Base-by-base conservation (phyloP, 352 stramenopile species). In the Blastocystis sp. region DNA sequence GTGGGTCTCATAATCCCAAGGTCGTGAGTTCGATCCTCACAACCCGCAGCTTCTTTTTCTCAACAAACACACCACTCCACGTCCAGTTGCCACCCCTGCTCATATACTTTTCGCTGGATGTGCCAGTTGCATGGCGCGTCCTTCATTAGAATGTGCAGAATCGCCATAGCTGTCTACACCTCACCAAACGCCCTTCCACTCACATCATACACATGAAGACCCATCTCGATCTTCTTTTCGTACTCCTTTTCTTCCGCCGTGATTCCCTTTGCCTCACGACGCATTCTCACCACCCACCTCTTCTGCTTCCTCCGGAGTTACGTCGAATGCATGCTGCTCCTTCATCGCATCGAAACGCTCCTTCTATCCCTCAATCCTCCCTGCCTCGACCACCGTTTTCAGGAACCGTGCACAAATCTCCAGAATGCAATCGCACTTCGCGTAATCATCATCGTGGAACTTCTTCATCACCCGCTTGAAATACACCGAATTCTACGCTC, bases 381-480 rank as follows among this genome's bases (percentile, higher is more conserved):
- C 3, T 0, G 14, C 7, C 6, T 63, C 43, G 7, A 21, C 42
- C 17, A 81, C 71, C 40, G 64, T 11, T 19, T 65, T 63, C 9
- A 52, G 43, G 52, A 81, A 64, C 19, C 71, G 28, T 10, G 60
- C 17, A 0, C 28, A 3, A n/a, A 81, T 81, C 48, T 81, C 71
- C 7, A 81, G 17, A 66, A 81, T 64, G 24, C 17, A 52, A 40
- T 81, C 71, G 40, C 71, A 81, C 3, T 42, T 10, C n/a, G 64
- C 71, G 48, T 81, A 81, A 0, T 81, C 38, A 42, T 81, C 28
- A 11, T 81, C 71, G 43, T 81, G 71, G 71, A 81, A 81, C n/a
- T 81, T 81, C 71, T 81, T 81, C 71, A 81, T 63, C 28, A 81
- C 71, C 66, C 71, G 71, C n/a, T 81, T 81, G 52, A 81, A 63